Percentiles rank a stretch among this genome's conserved stretches.
Evolutionary conservation across 164 flowering plant species (phyloP).

Genomic region (Houttuynia cordata): DNA sequence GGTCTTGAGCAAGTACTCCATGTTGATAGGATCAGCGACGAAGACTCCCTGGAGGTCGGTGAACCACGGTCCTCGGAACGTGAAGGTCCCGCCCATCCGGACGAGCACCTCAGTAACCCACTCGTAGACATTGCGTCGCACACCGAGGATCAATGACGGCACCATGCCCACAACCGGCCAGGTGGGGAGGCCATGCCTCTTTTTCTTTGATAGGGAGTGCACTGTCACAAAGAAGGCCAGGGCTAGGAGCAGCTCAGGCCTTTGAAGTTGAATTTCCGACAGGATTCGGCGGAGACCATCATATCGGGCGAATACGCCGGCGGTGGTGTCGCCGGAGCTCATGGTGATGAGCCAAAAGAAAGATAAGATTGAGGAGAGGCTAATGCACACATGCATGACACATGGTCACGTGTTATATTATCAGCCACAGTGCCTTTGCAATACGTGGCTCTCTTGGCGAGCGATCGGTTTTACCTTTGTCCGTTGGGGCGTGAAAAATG

Average conservation of each 20-base stretch:
- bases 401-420: not conserved
- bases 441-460: no score
- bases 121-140: constrained; percentile 43
- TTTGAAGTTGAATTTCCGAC: constrained; percentile 25
- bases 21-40: constrained; percentile 68
- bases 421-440: not conserved
- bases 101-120: constrained; percentile 46
- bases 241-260: constrained; percentile 48
- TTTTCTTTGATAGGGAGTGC: constrained; percentile 42
- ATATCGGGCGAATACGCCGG: not conserved
- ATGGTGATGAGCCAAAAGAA: not conserved
- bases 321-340: not conserved
- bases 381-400: no score
- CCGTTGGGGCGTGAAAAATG: no score
- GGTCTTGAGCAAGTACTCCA: constrained; percentile 74
- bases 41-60: constrained; percentile 56
- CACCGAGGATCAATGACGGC: constrained; percentile 45
- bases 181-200: constrained; percentile 44
- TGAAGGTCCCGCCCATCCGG: constrained; percentile 47
- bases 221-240: constrained; percentile 40
- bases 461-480: no score
- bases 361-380: no score
- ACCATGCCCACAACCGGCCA: constrained; percentile 93
- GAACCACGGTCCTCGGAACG: constrained; percentile 58
- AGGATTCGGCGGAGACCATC: not conserved